phyloP scores from a whole-genome alignment of 805 yeast species.

The Hanseniaspora thailandica region DNA sequence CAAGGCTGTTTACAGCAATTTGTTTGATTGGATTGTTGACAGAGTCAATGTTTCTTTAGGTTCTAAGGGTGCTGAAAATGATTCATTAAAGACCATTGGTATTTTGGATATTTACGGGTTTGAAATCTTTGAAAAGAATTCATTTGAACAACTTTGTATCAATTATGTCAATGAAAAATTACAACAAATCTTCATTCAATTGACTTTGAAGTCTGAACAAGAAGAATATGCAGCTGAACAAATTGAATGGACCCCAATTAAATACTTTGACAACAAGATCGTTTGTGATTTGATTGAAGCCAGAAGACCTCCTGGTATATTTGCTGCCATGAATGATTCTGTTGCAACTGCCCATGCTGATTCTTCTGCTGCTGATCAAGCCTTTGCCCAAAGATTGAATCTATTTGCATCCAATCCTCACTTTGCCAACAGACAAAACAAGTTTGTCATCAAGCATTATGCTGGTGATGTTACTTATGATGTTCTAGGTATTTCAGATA shows the following conservation, averaged over 20 bases:
- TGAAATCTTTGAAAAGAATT: constrained; percentile 88
- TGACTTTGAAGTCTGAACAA: constrained; percentile 92
- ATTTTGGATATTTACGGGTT: constrained; percentile 92
- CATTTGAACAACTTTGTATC: constrained; percentile 90
- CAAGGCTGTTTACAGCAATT: constrained; percentile 80
- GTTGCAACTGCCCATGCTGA: constrained; percentile 98
- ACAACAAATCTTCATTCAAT: constrained; percentile 91
- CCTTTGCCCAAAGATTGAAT: constrained; percentile 82
- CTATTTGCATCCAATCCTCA: constrained; percentile 73
- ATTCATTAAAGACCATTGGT: constrained; percentile 59
- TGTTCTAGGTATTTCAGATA: constrained; percentile 81
- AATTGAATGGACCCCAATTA: constrained; percentile 94
- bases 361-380: constrained; percentile 89
- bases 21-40: constrained; percentile 92
- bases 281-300: constrained; percentile 95
- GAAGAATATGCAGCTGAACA: constrained; percentile 93
- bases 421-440: constrained; percentile 76
- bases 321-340: constrained; percentile 93
- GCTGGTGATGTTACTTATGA: constrained; percentile 98
- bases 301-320: constrained; percentile 87
- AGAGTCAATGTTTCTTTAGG: constrained; percentile 76
- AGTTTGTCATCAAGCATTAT: constrained; percentile 86
- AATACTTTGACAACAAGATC: constrained; percentile 88
- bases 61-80: constrained; percentile 35
- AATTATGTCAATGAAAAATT: constrained; percentile 91